A percentile compares a stretch with the other conserved stretches of the same genome.
Evolutionary conservation across 495 filamentous ascomycete genomes (phyloP).

Genomic region (Neurospora sp.): DNA sequence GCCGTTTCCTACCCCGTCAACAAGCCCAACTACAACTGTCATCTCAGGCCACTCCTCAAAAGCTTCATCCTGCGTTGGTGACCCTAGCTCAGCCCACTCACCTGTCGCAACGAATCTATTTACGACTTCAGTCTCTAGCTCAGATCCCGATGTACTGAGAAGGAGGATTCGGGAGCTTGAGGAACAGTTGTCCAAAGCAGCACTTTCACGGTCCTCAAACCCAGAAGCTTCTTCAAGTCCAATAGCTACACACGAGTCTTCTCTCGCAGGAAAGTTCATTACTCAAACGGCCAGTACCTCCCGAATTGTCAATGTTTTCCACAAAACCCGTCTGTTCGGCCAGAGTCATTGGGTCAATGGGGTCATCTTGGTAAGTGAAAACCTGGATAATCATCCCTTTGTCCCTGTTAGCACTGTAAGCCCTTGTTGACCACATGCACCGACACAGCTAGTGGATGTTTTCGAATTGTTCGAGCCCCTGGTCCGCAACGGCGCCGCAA

Average conservation of each 20-base stretch:
- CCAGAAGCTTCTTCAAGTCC: neutral
- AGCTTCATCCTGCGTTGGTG: constrained; percentile 1
- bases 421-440: neutral
- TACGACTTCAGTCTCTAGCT: constrained; percentile 5
- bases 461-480: constrained; percentile 9
- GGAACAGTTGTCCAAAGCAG: constrained; percentile 28
- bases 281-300: constrained; percentile 12
- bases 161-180: constrained; percentile 35
- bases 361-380: constrained; percentile 26
- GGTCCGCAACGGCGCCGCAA: neutral
- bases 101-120: constrained; percentile 10
- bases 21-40: neutral
- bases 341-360: constrained; percentile 48
- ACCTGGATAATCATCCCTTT: neutral
- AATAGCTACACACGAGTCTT: constrained; percentile 10
- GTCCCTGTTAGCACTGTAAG: neutral
- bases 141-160: constrained; percentile 29
- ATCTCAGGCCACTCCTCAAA: neutral
- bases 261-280: neutral
- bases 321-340: constrained; percentile 45
- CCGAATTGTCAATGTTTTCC: constrained; percentile 29
- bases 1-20: neutral
- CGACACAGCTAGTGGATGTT: constrained; percentile 17
- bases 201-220: constrained; percentile 8
- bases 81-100: constrained; percentile 21